These are phyloP conservation scores for Hyaloperonospora brassicae DNA, from an alignment of 352 stramenopile genomes.

Conservation along the genomic window DNA sequence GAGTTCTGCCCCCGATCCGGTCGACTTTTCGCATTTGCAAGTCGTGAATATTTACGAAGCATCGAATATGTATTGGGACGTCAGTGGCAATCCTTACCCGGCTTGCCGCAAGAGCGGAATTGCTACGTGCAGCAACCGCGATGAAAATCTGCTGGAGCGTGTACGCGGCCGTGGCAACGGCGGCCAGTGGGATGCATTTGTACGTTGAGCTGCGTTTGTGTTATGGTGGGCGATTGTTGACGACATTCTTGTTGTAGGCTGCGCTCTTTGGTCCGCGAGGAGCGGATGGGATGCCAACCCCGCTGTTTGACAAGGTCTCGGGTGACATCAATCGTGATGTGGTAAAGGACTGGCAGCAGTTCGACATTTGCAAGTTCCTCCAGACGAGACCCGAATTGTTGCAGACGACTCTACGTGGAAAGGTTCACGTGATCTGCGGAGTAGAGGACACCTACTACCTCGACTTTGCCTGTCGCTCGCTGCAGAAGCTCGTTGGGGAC, in stretches of 20 bases:
- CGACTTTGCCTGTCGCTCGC: slow-evolving; percentile 48
- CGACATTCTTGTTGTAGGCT: slow-evolving; percentile 27
- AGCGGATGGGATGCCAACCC: slow-evolving; percentile 41
- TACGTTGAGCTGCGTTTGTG: slow-evolving; percentile 28
- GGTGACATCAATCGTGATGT: slow-evolving; percentile 57
- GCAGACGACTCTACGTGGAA: slow-evolving; percentile 36
- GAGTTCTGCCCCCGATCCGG: slow-evolving; percentile 63
- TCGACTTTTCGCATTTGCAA: slow-evolving; percentile 67
- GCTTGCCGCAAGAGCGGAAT: slow-evolving; percentile 47
- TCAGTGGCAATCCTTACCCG: slow-evolving; percentile 42
- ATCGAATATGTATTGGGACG: slow-evolving; percentile 69
- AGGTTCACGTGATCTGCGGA: slow-evolving; percentile 68
- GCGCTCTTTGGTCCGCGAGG: slow-evolving; percentile 56
- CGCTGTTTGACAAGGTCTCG: slow-evolving; percentile 68
- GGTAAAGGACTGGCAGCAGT: slow-evolving; percentile 48
- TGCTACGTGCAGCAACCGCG: slow-evolving; percentile 49
- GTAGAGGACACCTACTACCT: slow-evolving; percentile 74
- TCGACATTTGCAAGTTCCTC: slow-evolving; percentile 60
- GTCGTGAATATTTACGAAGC: slow-evolving; percentile 62
- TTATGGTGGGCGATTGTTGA: background rate
- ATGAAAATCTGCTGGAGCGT: slow-evolving; percentile 66
- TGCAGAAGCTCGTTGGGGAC: slow-evolving; percentile 44
- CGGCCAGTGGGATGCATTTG: slow-evolving; percentile 71
- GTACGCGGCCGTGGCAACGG: slow-evolving; percentile 59
- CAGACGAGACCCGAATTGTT: slow-evolving; percentile 29